Conservation (phyloP, 169 alveolate genomes). For the Cyclospora cayetanensis region DNA sequence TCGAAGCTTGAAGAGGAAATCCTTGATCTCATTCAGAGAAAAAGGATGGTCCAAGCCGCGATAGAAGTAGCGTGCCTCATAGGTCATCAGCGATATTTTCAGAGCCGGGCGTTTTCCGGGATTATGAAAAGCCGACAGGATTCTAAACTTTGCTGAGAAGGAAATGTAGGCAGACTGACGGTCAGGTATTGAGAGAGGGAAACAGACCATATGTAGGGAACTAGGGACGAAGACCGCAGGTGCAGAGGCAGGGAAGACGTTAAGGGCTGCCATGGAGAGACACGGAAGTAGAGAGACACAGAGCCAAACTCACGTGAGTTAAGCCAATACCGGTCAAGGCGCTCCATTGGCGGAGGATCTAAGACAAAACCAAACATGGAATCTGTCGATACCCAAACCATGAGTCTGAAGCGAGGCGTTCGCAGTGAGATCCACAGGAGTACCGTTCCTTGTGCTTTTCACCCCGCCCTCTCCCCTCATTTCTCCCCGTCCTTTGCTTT, state of each 20-base stretch:
- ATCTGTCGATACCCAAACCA: neutral
- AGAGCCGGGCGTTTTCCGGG: conserved; percentile 90
- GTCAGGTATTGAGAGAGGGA: neutral
- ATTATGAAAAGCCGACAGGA: conserved; percentile 88
- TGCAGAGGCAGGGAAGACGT: neutral
- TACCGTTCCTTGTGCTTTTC: too few relatives aligned
- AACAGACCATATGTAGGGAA: neutral
- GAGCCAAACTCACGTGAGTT: conserved; percentile 79
- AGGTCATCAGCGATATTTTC: conserved; percentile 84
- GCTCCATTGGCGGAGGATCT: conserved; percentile 89
- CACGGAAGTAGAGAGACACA: neutral
- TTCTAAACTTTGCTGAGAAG: conserved; percentile 81
- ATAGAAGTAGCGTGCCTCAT: conserved; percentile 87
- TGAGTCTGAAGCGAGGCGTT: too few relatives aligned
- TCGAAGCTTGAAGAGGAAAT: conserved; percentile 83
- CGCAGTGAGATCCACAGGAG: too few relatives aligned
- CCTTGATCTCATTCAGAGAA: conserved; percentile 87
- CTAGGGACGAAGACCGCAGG: neutral
- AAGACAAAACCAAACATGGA: neutral
- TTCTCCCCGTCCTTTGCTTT: too few relatives aligned
- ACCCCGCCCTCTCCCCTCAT: too few relatives aligned
- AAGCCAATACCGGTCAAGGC: conserved; percentile 88
- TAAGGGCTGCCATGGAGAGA: neutral
- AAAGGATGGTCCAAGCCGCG: conserved; percentile 91
- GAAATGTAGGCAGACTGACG: neutral